Evolutionary conservation across 2,329 filamentous ascomycete species (phyloP), one percentile per base, ranked within the genome.

Genomic region (Stagonosporopsis cucurbitacearum): DNA sequence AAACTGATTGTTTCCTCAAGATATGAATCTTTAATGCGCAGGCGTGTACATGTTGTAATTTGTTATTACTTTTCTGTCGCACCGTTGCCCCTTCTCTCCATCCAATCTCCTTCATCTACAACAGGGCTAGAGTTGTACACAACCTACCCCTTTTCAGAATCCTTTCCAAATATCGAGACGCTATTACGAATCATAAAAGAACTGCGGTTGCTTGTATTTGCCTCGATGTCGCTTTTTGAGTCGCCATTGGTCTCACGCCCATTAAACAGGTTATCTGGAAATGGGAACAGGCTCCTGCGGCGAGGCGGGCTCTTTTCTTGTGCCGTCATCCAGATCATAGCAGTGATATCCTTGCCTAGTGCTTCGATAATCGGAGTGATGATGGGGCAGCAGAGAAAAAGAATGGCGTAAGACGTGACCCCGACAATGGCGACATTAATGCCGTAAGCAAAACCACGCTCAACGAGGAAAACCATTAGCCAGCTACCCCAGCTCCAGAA

Each of bases 401-500:
- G 64, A 4, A 73, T 30, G 2, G 45, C 62, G 55, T 78, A 78
- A 28, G 69, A 75, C 1, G 72, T 73, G 5, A 77, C 55, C 1
- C 73, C 75, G 3, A 74, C 73, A 15, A 76, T 59, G 20, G 74
- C 52, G 12, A 77, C 63, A 23, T 70, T 73, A 33, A 72, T 60
- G 48, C 74, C 71, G 55, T 76, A 78, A 3, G 63, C 60, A 13
- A 75, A 56, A 15, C 59, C 63, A 3, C 63, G 62, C 0, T 62
- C 56, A 4, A 73, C 73, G 15, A 78, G 67, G 39, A 69, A 61
- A 2, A 76, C 64, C 50, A 74, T 66, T 22, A 77, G 67, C 68
- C 72, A 77, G 26, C 68, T 67, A 20, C 76, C 76, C 58, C 75
- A 73, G 42, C 62, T 71, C 76, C 76, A 78, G 79, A 84, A 71